These are phyloP conservation scores for Geum urbanum DNA, from an alignment of 306 rosid genomes.

Conservation along the genomic window DNA sequence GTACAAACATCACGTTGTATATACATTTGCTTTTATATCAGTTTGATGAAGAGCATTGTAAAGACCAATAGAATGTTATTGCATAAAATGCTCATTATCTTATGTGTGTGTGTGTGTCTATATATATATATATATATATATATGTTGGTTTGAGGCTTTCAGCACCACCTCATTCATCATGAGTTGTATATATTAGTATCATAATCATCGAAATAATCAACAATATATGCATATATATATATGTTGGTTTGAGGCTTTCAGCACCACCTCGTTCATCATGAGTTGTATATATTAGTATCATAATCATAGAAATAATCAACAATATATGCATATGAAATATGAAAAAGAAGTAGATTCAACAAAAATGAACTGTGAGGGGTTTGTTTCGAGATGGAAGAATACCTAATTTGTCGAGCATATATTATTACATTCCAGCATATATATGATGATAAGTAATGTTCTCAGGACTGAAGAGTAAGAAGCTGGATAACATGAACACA, in stretches of 20 bases:
- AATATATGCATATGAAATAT: conserved; percentile 12
- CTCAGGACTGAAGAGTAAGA: conserved; percentile 42
- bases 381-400: neutral
- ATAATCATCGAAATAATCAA: neutral
- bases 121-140: too few relatives aligned
- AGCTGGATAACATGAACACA: conserved; percentile 40
- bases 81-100: too few relatives aligned
- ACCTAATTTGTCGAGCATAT: neutral
- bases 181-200: too few relatives aligned
- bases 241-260: neutral
- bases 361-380: neutral
- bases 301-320: neutral
- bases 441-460: conserved; percentile 15
- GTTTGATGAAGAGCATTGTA: neutral
- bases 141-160: neutral
- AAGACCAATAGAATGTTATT: neutral
- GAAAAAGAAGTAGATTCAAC: neutral
- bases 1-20: too few relatives aligned
- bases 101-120: too few relatives aligned
- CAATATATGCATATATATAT: too few relatives aligned
- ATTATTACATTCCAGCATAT: conserved; percentile 21
- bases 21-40: neutral
- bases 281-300: too few relatives aligned
- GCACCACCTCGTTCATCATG: too few relatives aligned
- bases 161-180: too few relatives aligned